Evolutionary conservation across 108 stramenopile genomes (phyloP), one percentile per base, ranked within the genome.

Genomic region (Nannochloropsis oceanica): DNA sequence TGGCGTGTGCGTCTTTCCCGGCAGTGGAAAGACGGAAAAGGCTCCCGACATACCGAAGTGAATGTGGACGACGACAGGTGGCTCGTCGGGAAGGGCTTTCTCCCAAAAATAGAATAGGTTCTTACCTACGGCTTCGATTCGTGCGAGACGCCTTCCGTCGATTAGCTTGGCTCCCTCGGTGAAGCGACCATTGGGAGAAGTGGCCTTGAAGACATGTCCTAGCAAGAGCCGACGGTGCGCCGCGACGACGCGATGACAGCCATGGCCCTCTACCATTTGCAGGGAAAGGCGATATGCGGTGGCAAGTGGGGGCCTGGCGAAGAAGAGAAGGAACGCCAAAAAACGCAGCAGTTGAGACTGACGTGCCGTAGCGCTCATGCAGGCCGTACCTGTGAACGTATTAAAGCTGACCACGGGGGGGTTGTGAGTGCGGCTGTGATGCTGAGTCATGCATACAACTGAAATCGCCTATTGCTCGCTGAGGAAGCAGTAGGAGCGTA

Each of bases 31-130:
- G 13, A 94, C 90, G 25, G 92, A 89, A 92, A 93, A 94, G 46
- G 59, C 87, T 9, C 94, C 94, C 34, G 90, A 87, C 94, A 93
- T 94, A 73, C 93, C 94, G 88, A 94, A 94, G 84, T 94, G 94
- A 24, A 94, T 92, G 82, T 93, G 93, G 22, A 93, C 87, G 0
- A 92, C 91, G 18, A 90, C 88, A 73, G 59, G 59, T 9, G 59
- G 59, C 0, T 18, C n/a, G n/a, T n/a, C 20, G 18, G 59, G 79
- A 79, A 42, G 46, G 42, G 25, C 26, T 43, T 43, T 14, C 84
- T 22, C 25, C 59, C 59, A 94, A 80, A 93, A 93, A 25, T 92
- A 92, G 85, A 94, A 94, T 79, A 94, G 82, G 46, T 94, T 94
- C 90, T 94, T 94, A 14, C 94, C 94, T 13, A 93, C 90, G 24